Evolutionary conservation across 805 yeast species (phyloP), one percentile per base, ranked within the genome.

Genomic region (Komagataella ulmi): DNA sequence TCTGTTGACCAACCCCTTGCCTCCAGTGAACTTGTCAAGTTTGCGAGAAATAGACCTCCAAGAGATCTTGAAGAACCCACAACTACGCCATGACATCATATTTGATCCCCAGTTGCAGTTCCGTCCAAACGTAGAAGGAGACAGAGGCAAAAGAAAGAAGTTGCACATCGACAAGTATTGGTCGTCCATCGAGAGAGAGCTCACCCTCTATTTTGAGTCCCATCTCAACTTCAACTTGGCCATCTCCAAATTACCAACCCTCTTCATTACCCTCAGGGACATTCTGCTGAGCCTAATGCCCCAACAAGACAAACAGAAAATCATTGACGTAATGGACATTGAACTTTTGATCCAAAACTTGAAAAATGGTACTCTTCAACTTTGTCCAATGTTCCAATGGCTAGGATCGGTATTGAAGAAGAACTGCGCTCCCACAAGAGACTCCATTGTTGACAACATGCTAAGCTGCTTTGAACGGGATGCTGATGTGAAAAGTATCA

Each of bases 361-460:
- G 50, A 66, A 76, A 45, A 80, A 79, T 56, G 80, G 84, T 19
- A 77, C 85, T n/a, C 77, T 86, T 58, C 86, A 84, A 63, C 86
- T 85, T 68, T 77, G 80, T 17, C 74, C 77, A 44, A 74, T 88
- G 58, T 76, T 90, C 2, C 73, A 73, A 52, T 86, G 95, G 91
- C 73, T 90, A 46, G 80, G 88, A 1, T 72, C 75, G 36, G 78
- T 88, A 36, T 83, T 91, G 67, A 88, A 89, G 67, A 80, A 83
- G 50, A 96, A 88, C 64, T 89, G 97, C 68, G 96, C 97, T 6
- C 97, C 97, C 55, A 88, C 88, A 95, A 77, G 97, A 63, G 96
- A 88, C 65, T 69, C 79, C 45, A 84, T 93, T 89, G 95, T 90
- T 44, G 86, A 80, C 58, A 87, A 83, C 59, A 87, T 90, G 93